Evolutionary conservation across 225 moss, liverwort and hornwort species (phyloP), one percentile per base, ranked within the genome.

Genomic region (Asterella californica): DNA sequence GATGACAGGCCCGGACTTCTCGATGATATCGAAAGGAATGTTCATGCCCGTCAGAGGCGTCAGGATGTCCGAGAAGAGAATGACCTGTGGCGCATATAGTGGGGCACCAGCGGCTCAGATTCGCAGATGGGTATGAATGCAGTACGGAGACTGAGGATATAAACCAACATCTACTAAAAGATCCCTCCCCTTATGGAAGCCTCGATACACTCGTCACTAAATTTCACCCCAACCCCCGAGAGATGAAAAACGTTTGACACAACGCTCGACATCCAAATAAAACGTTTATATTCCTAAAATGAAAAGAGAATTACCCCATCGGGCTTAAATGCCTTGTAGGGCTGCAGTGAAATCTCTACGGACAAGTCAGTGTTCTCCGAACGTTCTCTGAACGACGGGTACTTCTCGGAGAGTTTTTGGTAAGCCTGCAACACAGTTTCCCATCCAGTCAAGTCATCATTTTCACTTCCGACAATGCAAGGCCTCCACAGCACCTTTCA

Each of bases 41-140:
- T 93, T 94, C 93, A 97, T 94, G n/a, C 94, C 97, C 59, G 97
- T 94, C 32, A 97, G 66, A 6, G 97, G 97, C 75, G 97, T 97
- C 83, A 97, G 86, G 79, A 97, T 97, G 33, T 97, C 97, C 72
- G 97, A 97, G 80, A 97, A 97, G n/a, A 97, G 81, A 81, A 96
- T 96, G 75, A 94, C 92, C 91, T 94, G 86, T 83, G 84, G 32
- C 77, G 8, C 59, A 75, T 70, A 1, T 27, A 21, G 12, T 7
- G 12, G 0, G 6, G 73, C 48, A 50, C 33, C 64, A 64, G 22
- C 24, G 19, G 5, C 54, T 59, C 22, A 59, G 75, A 59, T 15
- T 36, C 75, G 29, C 9, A 72, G n/a, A 19, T 52, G 14, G 17
- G 1, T 52, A 1, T 3, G 4, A 42, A 52, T 48, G 48, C 52